These are phyloP conservation scores for Tarenaya hassleriana DNA, from an alignment of 345 rosid genomes.

Conservation along the genomic window DNA sequence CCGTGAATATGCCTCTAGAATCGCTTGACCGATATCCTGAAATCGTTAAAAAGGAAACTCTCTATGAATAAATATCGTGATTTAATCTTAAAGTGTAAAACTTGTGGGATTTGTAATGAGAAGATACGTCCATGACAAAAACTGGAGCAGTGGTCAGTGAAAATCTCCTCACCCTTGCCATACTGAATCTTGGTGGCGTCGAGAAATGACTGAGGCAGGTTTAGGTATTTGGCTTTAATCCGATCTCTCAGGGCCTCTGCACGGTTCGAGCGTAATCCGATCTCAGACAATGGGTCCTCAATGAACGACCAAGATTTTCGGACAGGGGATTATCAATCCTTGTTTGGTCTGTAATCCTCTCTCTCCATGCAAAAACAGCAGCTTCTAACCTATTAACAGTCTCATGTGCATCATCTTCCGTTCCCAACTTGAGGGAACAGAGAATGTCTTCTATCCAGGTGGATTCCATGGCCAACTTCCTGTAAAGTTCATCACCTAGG, in stretches of 20 bases:
- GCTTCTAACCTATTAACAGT: conserved; percentile 56
- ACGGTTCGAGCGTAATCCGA: conserved; percentile 40
- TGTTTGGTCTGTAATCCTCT: conserved; percentile 42
- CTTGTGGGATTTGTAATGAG: background rate
- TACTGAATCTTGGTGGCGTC: conserved; percentile 65
- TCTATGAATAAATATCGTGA: background rate
- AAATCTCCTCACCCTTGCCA: conserved; percentile 50
- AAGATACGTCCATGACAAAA: too few relatives aligned
- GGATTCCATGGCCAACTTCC: conserved; percentile 42
- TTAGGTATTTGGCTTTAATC: conserved; percentile 49
- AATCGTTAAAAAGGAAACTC: background rate
- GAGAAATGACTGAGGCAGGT: conserved; percentile 74
- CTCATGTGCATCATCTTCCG: conserved; percentile 57
- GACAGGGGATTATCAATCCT: conserved; percentile 32
- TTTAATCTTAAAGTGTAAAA: background rate
- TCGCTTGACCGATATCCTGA: conserved; percentile 70
- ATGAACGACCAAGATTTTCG: conserved; percentile 53
- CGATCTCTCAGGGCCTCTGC: conserved; percentile 42
- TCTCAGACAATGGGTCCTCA: conserved; percentile 48
- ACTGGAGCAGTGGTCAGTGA: background rate
- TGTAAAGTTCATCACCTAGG: conserved; percentile 63
- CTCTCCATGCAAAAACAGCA: conserved; percentile 59
- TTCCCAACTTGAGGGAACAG: conserved; percentile 36
- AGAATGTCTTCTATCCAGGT: conserved; percentile 39
- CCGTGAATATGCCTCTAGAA: conserved; percentile 76